Evolutionary conservation across 495 filamentous ascomycete genomes (phyloP), one percentile per base, ranked within the genome.

Genomic region (Astrothelium macrocarpum): DNA sequence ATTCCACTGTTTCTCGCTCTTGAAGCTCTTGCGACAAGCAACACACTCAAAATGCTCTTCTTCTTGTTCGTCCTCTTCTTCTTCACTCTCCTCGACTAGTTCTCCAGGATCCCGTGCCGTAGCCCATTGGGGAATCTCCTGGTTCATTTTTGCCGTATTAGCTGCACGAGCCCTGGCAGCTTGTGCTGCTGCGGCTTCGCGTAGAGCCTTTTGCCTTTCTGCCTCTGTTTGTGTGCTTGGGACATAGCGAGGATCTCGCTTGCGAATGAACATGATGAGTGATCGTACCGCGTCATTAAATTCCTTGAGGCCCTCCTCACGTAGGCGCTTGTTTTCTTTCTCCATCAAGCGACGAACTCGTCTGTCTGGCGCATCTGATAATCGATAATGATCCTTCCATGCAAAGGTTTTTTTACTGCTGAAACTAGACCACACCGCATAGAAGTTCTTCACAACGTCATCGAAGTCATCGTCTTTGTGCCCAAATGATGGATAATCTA

Each of bases 281-380:
- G 87, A 88, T 53, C 85, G 74, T n/a, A 99, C 92, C 12, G 90
- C 87, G 66, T 96, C 90, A 75, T 96, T 97, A 77, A 93, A 97
- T 63, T 96, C 89, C 46, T 87, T 83, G 32, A 90, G 84, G 1
- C 83, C 90, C 42, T 89, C 88, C 10, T 95, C 90, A 63, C 94
- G 81, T n/a, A 89, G 75, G 49, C 85, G 86, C 67, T 85, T 90
- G 73, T 99, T 99, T 75, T 96, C 92, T 72, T 96, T 96, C 72
- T 97, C 95, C 85, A 97, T 94, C 64, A 90, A 68, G 59, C 95
- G 81, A 65, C 95, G 84, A 29, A 88, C 76, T 42, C 87, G 84
- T 60, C 94, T 85, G 76, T 99, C 94, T 12, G 89, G 91, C 0
- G 92, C 93, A 61, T 97, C 91, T 0, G 85, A 86, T 53, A 87